Conservation (phyloP, 176 grass and related monocot species). For the Triticum urartu region DNA sequence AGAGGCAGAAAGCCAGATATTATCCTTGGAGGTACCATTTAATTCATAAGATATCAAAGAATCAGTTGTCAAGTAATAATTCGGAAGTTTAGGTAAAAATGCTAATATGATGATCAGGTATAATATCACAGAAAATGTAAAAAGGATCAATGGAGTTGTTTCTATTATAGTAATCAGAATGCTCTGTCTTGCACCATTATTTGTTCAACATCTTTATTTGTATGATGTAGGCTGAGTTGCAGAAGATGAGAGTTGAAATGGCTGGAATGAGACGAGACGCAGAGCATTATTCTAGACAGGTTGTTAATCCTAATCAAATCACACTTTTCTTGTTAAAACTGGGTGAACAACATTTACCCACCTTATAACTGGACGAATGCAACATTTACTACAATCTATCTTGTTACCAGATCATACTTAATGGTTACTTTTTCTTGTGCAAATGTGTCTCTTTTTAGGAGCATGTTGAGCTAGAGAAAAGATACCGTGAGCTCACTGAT, state of each 20-base stretch:
- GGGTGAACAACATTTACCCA: background rate
- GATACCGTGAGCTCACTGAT: constrained; percentile 97
- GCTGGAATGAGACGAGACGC: constrained; percentile 98
- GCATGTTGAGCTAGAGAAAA: constrained; percentile 96
- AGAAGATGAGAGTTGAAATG: constrained; percentile 99
- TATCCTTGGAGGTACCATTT: constrained; percentile 71
- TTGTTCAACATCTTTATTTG: background rate
- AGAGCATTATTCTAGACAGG: constrained; percentile 99
- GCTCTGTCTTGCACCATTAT: constrained; percentile 29
- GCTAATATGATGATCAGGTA: constrained; percentile 9
- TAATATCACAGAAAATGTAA: background rate
- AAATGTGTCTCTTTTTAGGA: constrained; percentile 58
- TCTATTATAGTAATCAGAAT: constrained; percentile 14
- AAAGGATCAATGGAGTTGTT: background rate
- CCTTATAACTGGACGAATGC: background rate
- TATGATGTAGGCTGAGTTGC: constrained; percentile 79
- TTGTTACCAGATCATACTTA: background rate
- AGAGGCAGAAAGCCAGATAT: constrained; percentile 89
- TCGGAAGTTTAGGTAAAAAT: background rate
- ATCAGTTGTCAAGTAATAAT: constrained; percentile 5
- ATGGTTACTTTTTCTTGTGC: constrained; percentile 9
- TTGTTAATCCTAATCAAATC: constrained; percentile 21
- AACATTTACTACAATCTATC: background rate
- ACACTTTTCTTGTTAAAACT: background rate
- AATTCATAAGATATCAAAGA: constrained; percentile 29